Evolutionary conservation across 2,329 filamentous ascomycete genomes (phyloP), one percentile per base, ranked within the genome.

Genomic region (Penicillium corylophilum): DNA sequence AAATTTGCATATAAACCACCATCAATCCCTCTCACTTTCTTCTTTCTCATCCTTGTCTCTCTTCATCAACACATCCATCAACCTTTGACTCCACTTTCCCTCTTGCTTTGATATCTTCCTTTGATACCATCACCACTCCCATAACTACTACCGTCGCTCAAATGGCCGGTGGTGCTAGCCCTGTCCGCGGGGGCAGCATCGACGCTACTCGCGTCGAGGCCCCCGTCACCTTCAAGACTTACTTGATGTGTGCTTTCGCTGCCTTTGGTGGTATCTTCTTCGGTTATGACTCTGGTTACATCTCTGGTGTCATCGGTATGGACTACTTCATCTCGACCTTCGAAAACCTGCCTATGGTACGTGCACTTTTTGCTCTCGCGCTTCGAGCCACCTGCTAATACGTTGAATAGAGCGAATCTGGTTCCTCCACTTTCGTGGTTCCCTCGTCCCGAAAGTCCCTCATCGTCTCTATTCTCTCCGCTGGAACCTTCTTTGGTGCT

Each of bases 401-500:
- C 2, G 7, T 13, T 22, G n/a, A 41, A 24, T 46, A 69, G 64
- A 59, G 64, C 33, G 49, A 55, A 16, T 43, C 49, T 36, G 70
- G 72, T 10, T 69, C 61, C 49, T 59, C 67, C 2, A 50, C 70
- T 4, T 78, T 77, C 56, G 69, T 72, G 18, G 59, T 83, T 20
- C 71, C 77, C 4, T 74, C 78, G 9, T 73, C 67, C 50, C 74
- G 76, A 44, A 77, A 81, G 61, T 85, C 83, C 18, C 75, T 87
- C 45, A 86, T 91, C 67, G 85, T 85, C 66, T 90, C 87, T 18
- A 90, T 93, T 62, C 82, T 93, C 49, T 92, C 89, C 31, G 82
- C 79, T 67, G 83, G 84, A 71, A 90, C 88, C 63, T 93, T 92
- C 80, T 87, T 90, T 55, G 85, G 89, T 69, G 86, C 89, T 50